Conservation (phyloP, 2,329 filamentous ascomycete species). For the Taxawa tesnikishii region DNA sequence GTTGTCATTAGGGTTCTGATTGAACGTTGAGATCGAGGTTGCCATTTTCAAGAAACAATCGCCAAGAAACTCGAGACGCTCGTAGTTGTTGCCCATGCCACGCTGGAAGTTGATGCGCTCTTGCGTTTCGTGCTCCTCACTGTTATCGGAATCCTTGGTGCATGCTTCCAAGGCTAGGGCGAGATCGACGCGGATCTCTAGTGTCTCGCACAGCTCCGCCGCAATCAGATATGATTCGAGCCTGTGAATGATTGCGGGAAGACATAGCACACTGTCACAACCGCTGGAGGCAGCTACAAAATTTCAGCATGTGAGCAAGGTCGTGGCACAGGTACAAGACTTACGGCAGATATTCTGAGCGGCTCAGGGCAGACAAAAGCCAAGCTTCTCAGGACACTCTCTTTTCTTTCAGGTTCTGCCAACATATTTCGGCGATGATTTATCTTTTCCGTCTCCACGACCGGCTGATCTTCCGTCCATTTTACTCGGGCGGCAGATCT, state of each 20-base stretch:
- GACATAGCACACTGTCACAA: slow-evolving; percentile 61
- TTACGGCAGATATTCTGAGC: slow-evolving; percentile 61
- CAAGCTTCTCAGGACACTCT: slow-evolving; percentile 33
- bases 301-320: slow-evolving; percentile 1
- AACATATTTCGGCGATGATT: slow-evolving; percentile 73
- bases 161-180: slow-evolving; percentile 73
- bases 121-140: slow-evolving; percentile 52
- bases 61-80: slow-evolving; percentile 84
- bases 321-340: slow-evolving; percentile 18
- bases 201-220: slow-evolving; percentile 55
- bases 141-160: slow-evolving; percentile 85
- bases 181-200: slow-evolving; percentile 54
- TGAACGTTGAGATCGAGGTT: slow-evolving; percentile 78
- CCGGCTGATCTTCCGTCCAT: slow-evolving; percentile 63
- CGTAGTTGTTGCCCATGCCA: slow-evolving; percentile 91
- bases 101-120: slow-evolving; percentile 62
- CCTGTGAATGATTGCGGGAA: slow-evolving; percentile 73
- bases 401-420: slow-evolving; percentile 49
- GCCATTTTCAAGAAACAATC: slow-evolving; percentile 94
- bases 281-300: slow-evolving; percentile 50
- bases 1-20: slow-evolving; percentile 60
- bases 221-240: slow-evolving; percentile 73
- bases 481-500: slow-evolving; percentile 39
- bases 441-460: slow-evolving; percentile 63
- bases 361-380: slow-evolving; percentile 63